Evolutionary conservation across 148 eudicot genomes (phyloP), one percentile per base, ranked within the genome.

Genomic region (Fagopyrum tataricum): DNA sequence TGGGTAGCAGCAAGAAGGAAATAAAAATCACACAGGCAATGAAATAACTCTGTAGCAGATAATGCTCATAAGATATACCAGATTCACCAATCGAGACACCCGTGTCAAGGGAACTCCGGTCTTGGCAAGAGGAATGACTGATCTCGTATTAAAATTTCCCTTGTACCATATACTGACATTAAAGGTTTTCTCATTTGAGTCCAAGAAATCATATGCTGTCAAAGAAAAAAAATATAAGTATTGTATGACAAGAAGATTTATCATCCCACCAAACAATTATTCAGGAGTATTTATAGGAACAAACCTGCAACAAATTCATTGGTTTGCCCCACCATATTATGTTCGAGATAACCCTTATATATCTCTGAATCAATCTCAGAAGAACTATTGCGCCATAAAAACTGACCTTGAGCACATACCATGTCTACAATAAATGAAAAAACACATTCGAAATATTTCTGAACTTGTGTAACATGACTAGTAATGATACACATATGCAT

Each of bases 81-180:
- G 77, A 81, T 94, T 94, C 76, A 94, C 85, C 42, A 88, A 79
- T 43, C 96, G 93, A 41, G 91, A 87, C 70, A 94, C 82, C 71
- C 97, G 86, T 72, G 80, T 26, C 79, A 88, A 73, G 62, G 78
- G 84, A 20, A 14, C 37, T 59, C 79, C 62, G 21, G 58, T 7
- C 0, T 7, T 4, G 44, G 3, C 73, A 80, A 37, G 46, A 82
- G 72, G 75, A 70, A 87, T 96, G 21, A 21, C 20, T 24, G 87
- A 81, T 82, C 84, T 87, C 80, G 84, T 84, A 77, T 89, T 84
- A 75, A 79, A 84, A 44, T 93, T 89, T 76, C 93, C 75, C 62
- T 94, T 94, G 78, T 91, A 94, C 96, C 96, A 94, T 79, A 94
- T 73, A 58, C 53, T 94, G 82, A 87, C 89, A 59, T 91, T 94